Evolutionary conservation across 2,329 filamentous ascomycete genomes (phyloP), one percentile per base, ranked within the genome.

Genomic region (Fusarium odoratissimum): DNA sequence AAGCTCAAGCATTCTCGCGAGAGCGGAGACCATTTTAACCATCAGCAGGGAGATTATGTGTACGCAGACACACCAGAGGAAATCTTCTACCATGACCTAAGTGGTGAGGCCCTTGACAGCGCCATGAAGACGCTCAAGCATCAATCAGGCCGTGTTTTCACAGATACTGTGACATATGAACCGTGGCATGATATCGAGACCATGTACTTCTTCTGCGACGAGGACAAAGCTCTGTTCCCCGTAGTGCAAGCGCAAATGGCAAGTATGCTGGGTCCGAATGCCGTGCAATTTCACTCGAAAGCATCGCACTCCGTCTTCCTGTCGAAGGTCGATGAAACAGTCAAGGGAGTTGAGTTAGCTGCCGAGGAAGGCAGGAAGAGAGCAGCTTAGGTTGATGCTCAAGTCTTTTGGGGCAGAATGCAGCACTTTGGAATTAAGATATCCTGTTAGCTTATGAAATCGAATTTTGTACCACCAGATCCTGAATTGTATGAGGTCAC

Each of bases 171-270:
- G 1, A 69, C 63, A n/a, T 76, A 75, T 17, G 78, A 77, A 44
- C 76, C 78, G 6, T 79, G 78, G 78, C 58, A 77, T 17, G 75
- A 77, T n/a, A 75, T 79, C 13, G 67, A 75, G 33, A 72, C 66
- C 38, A 72, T 74, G 64, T 79, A 75, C 63, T 73, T 79, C 51
- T 71, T 73, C 35, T 75, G 67, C 37, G 63, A 75, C 10, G 52
- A 74, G 1, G 78, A 78, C 52, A 63, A 78, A 21, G 78, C 75
- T 12, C 41, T 79, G 2, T 67, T 73, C 13, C 31, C 76, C 6
- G 52, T 52, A 0, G 67, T 72, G 1, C 77, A 79, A 41, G 42
- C 71, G 13, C 60, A 67, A 14, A 74, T 79, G 68, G 77, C 76
- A 25, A 17, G 16, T 8, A 23, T 60, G 9, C 19, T 74, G 1